phyloP scores from a whole-genome alignment of 352 stramenopile genomes.

The Porosira glacialis region DNA sequence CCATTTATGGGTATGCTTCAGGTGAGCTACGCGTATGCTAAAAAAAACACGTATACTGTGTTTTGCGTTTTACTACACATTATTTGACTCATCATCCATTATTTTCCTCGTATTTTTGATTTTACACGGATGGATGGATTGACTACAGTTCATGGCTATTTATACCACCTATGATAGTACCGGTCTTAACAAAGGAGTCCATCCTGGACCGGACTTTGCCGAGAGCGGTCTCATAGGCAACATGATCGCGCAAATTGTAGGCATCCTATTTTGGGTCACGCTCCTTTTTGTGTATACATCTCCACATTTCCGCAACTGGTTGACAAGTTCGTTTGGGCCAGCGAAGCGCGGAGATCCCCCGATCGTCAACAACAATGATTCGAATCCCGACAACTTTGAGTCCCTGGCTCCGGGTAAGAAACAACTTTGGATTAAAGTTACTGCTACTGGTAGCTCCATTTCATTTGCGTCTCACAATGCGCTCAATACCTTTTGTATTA shows the following conservation, averaged over 20 bases:
- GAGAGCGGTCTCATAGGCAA: neutral
- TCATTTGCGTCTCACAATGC: too few relatives aligned
- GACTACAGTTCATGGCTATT: conserved; percentile 37
- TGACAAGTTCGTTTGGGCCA: neutral
- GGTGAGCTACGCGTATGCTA: too few relatives aligned
- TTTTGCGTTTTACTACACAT: too few relatives aligned
- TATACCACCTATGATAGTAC: conserved; percentile 42
- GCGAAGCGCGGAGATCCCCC: neutral
- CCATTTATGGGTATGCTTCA: conserved; percentile 37
- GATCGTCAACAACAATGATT: neutral
- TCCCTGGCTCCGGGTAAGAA: conserved; percentile 18
- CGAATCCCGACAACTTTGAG: conserved; percentile 27
- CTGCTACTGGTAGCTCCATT: too few relatives aligned
- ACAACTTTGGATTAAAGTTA: too few relatives aligned
- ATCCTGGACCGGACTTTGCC: conserved; percentile 17
- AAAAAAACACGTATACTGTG: too few relatives aligned
- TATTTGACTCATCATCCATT: too few relatives aligned
- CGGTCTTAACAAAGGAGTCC: conserved; percentile 33
- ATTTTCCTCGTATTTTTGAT: too few relatives aligned
- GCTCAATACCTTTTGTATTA: too few relatives aligned
- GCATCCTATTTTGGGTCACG: conserved; percentile 13
- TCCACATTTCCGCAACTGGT: neutral
- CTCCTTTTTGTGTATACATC: conserved; percentile 16
- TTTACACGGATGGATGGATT: too few relatives aligned
- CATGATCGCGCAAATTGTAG: neutral